Evolutionary conservation across 2,329 filamentous ascomycete species (phyloP), one percentile per base, ranked within the genome.

Genomic region (Fusarium coicis): DNA sequence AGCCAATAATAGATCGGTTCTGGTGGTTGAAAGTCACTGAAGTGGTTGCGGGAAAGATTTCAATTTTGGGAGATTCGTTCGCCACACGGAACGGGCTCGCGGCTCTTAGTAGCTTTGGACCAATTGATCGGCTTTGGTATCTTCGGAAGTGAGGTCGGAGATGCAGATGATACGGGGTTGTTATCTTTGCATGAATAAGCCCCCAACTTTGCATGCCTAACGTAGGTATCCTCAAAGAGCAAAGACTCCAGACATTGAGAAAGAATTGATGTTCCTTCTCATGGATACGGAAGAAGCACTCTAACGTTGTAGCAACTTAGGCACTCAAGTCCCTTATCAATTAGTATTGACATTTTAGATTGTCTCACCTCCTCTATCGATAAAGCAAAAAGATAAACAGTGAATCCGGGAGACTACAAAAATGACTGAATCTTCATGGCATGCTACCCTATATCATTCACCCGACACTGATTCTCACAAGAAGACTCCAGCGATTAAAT

Each of bases 81-180:
- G 71, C 72, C 72, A 74, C 71, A 28, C 37, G 36, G 54, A 49
- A 66, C 46, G 36, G 23, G 46, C 23, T 58, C n/a, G n/a, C 40
- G 23, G 44, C 54, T 50, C 30, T 30, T 34, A 42, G 42, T 47
- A 37, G 32, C 36, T 46, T 46, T 19, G 49, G 50, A 16, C 63
- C 47, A 60, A 64, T 72, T 37, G 21, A 30, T 58, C 32, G 36
- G 19, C 30, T 59, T 72, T 42, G 47, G 55, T 42, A 42, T 34
- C 44, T 62, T 59, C 30, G 34, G 28, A 49, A 53, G 50, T 43
- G 28, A 67, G 44, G 21, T 57, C 49, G 56, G 57, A 55, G 23
- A 56, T 63, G 49, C 50, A 70, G 44, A 69, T 36, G 60, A 50
- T 58, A 49, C 43, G 54, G 58, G 49, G 65, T 47, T 60, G 34